Evolutionary conservation across 1,284 basidiomycete species (phyloP).

Genomic region (Cryptococcus jaspeensis): DNA sequence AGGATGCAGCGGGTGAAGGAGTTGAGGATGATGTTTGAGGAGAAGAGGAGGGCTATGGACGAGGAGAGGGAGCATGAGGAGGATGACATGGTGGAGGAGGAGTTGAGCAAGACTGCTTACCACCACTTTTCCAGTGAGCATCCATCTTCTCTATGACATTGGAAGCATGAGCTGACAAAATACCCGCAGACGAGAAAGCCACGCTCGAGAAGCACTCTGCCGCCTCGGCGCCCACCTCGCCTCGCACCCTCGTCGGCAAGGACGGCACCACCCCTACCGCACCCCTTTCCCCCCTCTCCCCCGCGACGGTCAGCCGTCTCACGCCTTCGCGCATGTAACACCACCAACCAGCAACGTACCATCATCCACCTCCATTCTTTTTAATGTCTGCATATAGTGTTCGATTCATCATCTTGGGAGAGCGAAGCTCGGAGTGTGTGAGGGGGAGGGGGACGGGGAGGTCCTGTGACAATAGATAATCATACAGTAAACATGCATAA

Average conservation of each 20-base stretch:
- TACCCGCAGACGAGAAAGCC: neutral
- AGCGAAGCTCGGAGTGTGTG: neutral
- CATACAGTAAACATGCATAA: neutral
- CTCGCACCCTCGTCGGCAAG: neutral
- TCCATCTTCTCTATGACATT: neutral
- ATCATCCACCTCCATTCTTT: neutral
- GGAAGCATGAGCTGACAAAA: neutral
- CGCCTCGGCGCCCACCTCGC: neutral
- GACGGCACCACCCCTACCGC: neutral
- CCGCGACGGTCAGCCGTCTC: neutral
- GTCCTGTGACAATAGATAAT: neutral
- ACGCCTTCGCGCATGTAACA: neutral
- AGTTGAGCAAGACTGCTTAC: conserved; percentile 21
- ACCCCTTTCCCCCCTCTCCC: conserved; percentile 1
- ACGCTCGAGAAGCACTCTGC: neutral
- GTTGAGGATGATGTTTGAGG: conserved; percentile 53
- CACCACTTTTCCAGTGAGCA: conserved; percentile 29
- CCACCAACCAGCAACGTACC: neutral
- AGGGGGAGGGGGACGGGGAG: neutral
- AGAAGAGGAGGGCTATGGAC: conserved; percentile 24
- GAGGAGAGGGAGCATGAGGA: conserved; percentile 19
- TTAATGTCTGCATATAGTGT: neutral
- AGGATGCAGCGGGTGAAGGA: conserved; percentile 54
- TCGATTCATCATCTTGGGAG: neutral
- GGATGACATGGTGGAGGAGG: conserved; percentile 31